phyloP scores from a whole-genome alignment of 108 stramenopile genomes.

The Cyclotella atomus region DNA sequence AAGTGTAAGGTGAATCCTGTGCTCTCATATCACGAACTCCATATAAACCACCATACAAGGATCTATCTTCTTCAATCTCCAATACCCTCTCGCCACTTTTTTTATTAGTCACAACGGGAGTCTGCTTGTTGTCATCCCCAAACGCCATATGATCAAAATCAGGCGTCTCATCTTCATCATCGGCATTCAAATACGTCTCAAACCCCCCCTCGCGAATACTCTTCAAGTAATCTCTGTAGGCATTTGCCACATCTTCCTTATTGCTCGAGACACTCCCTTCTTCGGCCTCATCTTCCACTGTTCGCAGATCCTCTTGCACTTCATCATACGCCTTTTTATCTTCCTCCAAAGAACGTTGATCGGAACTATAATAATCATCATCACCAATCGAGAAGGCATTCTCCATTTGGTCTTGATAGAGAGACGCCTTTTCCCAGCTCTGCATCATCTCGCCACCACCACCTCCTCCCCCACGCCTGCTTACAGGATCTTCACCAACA shows the following conservation, averaged over 20 bases:
- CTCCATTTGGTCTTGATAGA: constrained; percentile 20
- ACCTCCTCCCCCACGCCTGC: too few relatives aligned
- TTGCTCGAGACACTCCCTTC: background rate
- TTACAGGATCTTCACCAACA: too few relatives aligned
- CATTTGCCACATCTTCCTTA: constrained; percentile 38
- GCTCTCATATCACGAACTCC: constrained; percentile 25
- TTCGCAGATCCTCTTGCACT: constrained; percentile 30
- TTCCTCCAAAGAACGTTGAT: constrained; percentile 4
- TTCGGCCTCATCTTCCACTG: constrained; percentile 28
- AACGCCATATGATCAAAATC: constrained; percentile 15
- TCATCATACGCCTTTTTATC: constrained; percentile 17
- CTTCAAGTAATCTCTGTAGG: constrained; percentile 40
- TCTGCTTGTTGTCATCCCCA: background rate
- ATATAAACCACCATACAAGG: constrained; percentile 27
- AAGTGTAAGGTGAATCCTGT: constrained; percentile 16
- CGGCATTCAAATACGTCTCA: constrained; percentile 36
- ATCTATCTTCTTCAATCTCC: constrained; percentile 32
- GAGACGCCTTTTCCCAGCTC: constrained; percentile 30
- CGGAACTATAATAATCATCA: constrained; percentile 29
- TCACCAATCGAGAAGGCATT: constrained; percentile 26
- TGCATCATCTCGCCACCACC: constrained; percentile 10
- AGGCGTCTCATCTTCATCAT: constrained; percentile 20
- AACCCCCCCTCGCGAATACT: constrained; percentile 50
- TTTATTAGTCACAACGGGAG: background rate
- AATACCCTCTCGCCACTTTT: constrained; percentile 4